A percentile compares a stretch with the other conserved stretches of the same genome.
These are phyloP conservation scores for Scenedesmus sp. DNA, from an alignment of 163 green algal genomes.

Conservation along the genomic window DNA sequence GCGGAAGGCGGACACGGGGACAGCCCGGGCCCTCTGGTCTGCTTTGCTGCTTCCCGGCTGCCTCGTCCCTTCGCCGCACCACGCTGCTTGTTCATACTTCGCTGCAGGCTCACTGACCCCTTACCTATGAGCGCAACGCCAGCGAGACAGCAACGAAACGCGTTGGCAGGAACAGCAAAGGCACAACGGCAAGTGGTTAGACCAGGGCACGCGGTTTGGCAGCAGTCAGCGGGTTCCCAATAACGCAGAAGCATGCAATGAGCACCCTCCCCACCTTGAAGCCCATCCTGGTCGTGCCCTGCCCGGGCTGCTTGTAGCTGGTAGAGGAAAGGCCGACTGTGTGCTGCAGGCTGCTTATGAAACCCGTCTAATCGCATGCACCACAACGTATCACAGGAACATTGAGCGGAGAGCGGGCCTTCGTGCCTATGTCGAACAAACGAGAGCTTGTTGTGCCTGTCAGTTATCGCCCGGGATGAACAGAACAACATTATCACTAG, in stretches of 20 bases:
- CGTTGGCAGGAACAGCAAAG: conserved; percentile 1
- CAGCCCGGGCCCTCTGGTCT: not conserved
- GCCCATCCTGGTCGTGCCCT: conserved; percentile 26
- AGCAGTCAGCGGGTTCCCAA: not conserved
- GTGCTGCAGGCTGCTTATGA: not conserved
- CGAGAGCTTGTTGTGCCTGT: not conserved
- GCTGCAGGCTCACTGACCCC: not conserved
- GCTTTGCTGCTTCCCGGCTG: not conserved
- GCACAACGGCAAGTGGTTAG: conserved; percentile 19
- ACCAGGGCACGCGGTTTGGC: not conserved
- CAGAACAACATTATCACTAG: not conserved
- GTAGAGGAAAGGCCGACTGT: not conserved
- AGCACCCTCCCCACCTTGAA: conserved; percentile 27
- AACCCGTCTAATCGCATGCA: not conserved
- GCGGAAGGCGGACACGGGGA: not conserved
- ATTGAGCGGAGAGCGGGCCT: not conserved
- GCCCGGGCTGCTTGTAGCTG: conserved; percentile 3
- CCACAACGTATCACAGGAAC: not conserved
- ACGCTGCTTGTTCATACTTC: not conserved
- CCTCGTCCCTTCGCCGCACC: not conserved
- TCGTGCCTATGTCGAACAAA: not conserved
- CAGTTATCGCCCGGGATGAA: not conserved
- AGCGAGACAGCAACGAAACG: not conserved
- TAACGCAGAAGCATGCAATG: not conserved
- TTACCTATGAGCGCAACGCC: not conserved